phyloP scores from a whole-genome alignment of 805 yeast genomes.

The Saccharomycopsis guyanensis region DNA sequence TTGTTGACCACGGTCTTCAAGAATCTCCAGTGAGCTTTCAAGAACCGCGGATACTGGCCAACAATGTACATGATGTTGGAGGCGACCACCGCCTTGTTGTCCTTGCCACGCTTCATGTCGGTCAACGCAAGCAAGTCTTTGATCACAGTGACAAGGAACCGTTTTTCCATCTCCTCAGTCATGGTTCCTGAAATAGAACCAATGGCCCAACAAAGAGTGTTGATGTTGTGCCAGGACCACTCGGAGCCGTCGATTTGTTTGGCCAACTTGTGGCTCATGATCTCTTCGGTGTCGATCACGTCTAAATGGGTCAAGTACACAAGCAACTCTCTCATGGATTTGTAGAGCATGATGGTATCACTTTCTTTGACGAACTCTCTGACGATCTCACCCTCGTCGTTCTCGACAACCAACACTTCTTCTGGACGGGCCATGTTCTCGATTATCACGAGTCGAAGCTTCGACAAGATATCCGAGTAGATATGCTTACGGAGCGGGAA shows the following conservation, averaged over 20 bases:
- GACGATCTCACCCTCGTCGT: slow-evolving; percentile 98
- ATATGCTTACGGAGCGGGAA: slow-evolving; percentile 81
- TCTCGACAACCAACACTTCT: slow-evolving; percentile 93
- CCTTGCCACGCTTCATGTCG: slow-evolving; percentile 94
- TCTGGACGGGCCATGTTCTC: slow-evolving; percentile 98
- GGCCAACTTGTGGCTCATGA: slow-evolving; percentile 87
- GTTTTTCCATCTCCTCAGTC: slow-evolving; percentile 96
- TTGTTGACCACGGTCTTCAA: slow-evolving; percentile 92
- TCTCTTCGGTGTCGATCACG: slow-evolving; percentile 86
- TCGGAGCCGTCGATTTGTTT: slow-evolving; percentile 92
- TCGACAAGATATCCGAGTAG: slow-evolving; percentile 71
- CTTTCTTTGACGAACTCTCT: slow-evolving; percentile 95
- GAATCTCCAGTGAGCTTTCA: slow-evolving; percentile 97
- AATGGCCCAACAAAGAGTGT: slow-evolving; percentile 98
- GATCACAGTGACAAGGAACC: slow-evolving; percentile 87
- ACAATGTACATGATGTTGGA: slow-evolving; percentile 99
- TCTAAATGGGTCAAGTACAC: slow-evolving; percentile 94
- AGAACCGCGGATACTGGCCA: slow-evolving; percentile 96
- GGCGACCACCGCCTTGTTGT: slow-evolving; percentile 97
- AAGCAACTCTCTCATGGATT: slow-evolving; percentile 90
- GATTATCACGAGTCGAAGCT: slow-evolving; percentile 84
- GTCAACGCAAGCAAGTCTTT: slow-evolving; percentile 87
- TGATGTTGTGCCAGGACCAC: slow-evolving; percentile 99
- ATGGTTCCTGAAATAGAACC: slow-evolving; percentile 98
- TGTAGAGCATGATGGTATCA: slow-evolving; percentile 92